These are phyloP conservation scores for Gynostemma pentaphyllum DNA, from an alignment of 306 rosid species.

Conservation along the genomic window DNA sequence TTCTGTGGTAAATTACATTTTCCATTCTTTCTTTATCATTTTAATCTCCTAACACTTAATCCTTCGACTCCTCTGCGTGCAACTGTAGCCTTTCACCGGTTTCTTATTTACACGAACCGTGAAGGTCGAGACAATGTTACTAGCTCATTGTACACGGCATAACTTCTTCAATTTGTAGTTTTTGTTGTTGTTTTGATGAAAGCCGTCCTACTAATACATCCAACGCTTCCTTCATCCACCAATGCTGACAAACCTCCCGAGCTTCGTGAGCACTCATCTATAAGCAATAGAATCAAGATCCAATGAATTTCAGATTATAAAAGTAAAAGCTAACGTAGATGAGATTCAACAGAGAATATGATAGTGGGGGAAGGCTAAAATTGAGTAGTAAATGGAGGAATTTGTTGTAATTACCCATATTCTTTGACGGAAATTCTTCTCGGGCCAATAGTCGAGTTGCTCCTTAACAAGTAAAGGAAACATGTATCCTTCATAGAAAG, in stretches of 20 bases:
- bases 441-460: conserved; percentile 84
- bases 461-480: conserved; percentile 76
- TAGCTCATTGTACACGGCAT: conserved; percentile 9
- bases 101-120: conserved; percentile 6
- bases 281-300: neutral
- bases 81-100: neutral
- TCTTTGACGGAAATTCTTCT: conserved; percentile 59
- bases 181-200: neutral
- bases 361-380: neutral
- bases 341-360: neutral
- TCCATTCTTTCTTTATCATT: neutral
- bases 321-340: neutral
- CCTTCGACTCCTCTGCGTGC: neutral
- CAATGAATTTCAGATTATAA: neutral
- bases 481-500: conserved; percentile 78
- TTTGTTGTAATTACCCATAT: conserved; percentile 43
- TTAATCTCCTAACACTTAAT: conserved; percentile 1
- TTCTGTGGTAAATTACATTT: neutral
- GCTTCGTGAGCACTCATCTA: conserved; percentile 77
- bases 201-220: conserved; percentile 55
- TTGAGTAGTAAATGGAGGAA: neutral
- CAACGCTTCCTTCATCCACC: conserved; percentile 97
- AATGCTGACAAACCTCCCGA: conserved; percentile 67
- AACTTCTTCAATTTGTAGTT: conserved; percentile 6
- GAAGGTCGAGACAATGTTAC: neutral